phyloP scores from a whole-genome alignment of 2,329 filamentous ascomycete genomes.

The Neofusicoccum laricinum region DNA sequence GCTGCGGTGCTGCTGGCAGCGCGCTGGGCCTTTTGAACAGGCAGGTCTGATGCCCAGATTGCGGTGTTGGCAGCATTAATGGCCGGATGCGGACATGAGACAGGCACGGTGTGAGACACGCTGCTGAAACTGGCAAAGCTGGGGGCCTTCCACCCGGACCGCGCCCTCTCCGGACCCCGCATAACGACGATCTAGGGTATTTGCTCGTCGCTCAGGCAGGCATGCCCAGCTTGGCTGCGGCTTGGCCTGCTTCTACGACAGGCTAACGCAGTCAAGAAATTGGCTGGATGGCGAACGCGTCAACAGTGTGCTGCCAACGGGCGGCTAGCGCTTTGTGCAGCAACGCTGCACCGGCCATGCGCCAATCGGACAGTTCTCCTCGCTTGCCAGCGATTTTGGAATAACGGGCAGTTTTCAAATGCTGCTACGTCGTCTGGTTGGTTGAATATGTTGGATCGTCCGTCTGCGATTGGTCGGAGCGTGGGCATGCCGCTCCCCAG shows the following conservation, averaged over 20 bases:
- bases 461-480: background rate
- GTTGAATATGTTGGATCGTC: background rate
- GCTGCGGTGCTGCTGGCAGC: background rate
- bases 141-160: background rate
- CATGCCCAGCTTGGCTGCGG: background rate
- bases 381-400: background rate
- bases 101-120: background rate
- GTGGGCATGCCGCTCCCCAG: background rate
- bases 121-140: conserved; percentile 4
- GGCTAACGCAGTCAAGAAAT: background rate
- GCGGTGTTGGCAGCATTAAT: background rate
- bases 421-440: background rate
- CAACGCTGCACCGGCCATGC: background rate
- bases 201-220: background rate
- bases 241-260: background rate
- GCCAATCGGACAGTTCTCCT: background rate
- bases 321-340: background rate
- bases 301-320: background rate
- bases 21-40: background rate
- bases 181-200: background rate
- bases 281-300: background rate
- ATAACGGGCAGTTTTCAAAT: background rate
- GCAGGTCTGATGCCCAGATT: background rate
- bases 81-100: conserved; percentile 4
- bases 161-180: conserved; percentile 4